Evolutionary conservation across 2,329 filamentous ascomycete genomes (phyloP).

Genomic region (Podosphaera xanthii): DNA sequence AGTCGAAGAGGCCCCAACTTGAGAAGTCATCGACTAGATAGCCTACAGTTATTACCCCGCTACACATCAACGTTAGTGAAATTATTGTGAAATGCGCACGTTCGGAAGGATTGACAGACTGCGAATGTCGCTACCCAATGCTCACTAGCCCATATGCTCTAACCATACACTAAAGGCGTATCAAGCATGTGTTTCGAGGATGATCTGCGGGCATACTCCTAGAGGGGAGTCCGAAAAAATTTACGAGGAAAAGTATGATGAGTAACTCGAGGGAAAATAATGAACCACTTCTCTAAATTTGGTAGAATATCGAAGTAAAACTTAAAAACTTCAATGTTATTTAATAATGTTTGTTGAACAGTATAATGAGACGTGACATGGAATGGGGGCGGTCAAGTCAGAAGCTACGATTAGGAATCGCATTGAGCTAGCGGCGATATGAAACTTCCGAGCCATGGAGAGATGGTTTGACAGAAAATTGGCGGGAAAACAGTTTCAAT

Average conservation of each 20-base stretch:
- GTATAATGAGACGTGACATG: too few species aligned
- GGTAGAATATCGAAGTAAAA: too few species aligned
- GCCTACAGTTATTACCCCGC: neutral
- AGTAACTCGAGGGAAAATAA: neutral
- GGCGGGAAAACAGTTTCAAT: too few species aligned
- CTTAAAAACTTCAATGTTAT: too few species aligned
- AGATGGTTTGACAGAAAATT: too few species aligned
- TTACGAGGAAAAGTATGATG: neutral
- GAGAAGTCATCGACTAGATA: neutral
- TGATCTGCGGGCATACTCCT: neutral
- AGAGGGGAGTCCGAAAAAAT: neutral
- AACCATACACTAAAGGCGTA: neutral
- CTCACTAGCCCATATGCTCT: neutral
- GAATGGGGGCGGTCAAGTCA: too few species aligned
- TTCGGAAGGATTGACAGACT: neutral
- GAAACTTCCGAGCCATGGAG: too few species aligned
- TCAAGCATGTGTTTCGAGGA: neutral
- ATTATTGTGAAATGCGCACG: neutral
- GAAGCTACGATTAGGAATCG: too few species aligned
- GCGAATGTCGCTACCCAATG: neutral
- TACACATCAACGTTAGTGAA: too few species aligned
- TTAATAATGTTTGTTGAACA: too few species aligned
- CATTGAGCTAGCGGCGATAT: too few species aligned
- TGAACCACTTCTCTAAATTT: too few species aligned
- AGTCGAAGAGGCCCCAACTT: neutral